Base-by-base conservation (phyloP, 2,329 filamentous ascomycete species). In the Orbilia quercus region DNA sequence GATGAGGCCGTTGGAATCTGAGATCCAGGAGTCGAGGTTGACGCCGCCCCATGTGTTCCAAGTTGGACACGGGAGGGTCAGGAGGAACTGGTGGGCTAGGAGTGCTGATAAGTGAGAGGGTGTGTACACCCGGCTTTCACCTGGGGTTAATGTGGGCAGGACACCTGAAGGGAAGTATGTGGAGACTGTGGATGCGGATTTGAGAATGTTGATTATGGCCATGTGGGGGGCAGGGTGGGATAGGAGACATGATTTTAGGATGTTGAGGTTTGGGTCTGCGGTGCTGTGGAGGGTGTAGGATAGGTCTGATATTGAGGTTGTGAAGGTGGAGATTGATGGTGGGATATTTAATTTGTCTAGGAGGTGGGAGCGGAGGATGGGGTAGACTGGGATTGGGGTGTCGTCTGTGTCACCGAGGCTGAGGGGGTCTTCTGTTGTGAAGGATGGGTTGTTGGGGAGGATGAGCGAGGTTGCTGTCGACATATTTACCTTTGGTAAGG, bases 11-110 rank as follows among this genome's bases (percentile, higher is more conserved):
- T 74, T 47, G 9, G 62, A 50, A 23, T 74, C 55, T 22, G 70
- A 74, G 23, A 45, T 67, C 70, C 70, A 74, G 7, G 60, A 58
- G n/a, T 38, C 40, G n/a, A 74, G 63, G 23, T 62, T 67, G 25
- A 74, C 70, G 14, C 70, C 63, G 12, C 70, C 70, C 70, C 70
- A 74, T 14, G 62, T 40, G 34, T 74, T 74, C 62, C 62, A 74
- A 47, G 51, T 34, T 1, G 70, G 70, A 7, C 7, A 67, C 0
- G 47, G 42, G 2, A 74, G 51, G 12, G 70, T 63, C 22, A 57
- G 20, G 5, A 74, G 40, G 38, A 63, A 22, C 28, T 74, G 70
- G 12, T 62, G 70, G 3, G 70, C 44, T 1, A 67, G 22, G 12
- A 74, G 38, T 1, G 60, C 44, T 34, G 22, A 9, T 7, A 65